These are phyloP conservation scores for Phlebiopsis flavidoalba DNA, from an alignment of 768 basidiomycete genomes.

Conservation along the genomic window DNA sequence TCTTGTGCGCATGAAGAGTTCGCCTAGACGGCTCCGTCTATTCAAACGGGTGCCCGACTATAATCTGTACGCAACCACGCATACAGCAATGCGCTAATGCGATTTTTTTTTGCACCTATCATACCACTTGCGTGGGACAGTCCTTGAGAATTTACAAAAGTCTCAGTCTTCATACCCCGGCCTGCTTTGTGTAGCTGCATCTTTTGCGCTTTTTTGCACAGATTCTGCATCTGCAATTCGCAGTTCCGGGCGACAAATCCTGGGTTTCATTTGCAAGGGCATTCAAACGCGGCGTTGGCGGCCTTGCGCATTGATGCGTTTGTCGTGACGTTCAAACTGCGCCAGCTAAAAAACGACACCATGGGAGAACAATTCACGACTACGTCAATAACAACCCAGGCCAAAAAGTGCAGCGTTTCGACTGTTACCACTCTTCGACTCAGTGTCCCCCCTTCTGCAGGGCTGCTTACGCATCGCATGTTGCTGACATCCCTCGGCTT, in stretches of 20 bases:
- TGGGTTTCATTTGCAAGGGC: conserved; percentile 60
- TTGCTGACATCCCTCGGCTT: conserved; percentile 64
- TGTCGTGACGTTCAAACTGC: conserved; percentile 35
- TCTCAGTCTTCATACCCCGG: conserved; percentile 3
- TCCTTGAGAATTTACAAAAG: neutral
- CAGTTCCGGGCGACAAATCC: conserved; percentile 60
- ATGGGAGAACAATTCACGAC: conserved; percentile 54
- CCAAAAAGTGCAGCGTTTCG: neutral
- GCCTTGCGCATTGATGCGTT: conserved; percentile 55
- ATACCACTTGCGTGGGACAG: neutral
- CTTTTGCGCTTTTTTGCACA: conserved; percentile 32
- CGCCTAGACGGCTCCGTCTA: neutral
- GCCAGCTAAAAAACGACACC: too few species aligned
- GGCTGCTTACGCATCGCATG: conserved; percentile 55
- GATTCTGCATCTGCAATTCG: conserved; percentile 46
- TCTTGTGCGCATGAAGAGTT: neutral
- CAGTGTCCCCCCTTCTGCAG: conserved; percentile 18
- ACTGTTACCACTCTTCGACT: neutral
- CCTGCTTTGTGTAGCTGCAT: conserved; percentile 20
- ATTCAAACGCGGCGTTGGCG: conserved; percentile 62
- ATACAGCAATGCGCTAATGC: neutral
- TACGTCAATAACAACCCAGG: conserved; percentile 63
- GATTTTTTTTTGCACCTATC: neutral
- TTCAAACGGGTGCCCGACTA: neutral
- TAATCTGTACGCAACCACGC: neutral